Evolutionary conservation across 306 rosid species (phyloP).

Genomic region (Vicia faba): DNA sequence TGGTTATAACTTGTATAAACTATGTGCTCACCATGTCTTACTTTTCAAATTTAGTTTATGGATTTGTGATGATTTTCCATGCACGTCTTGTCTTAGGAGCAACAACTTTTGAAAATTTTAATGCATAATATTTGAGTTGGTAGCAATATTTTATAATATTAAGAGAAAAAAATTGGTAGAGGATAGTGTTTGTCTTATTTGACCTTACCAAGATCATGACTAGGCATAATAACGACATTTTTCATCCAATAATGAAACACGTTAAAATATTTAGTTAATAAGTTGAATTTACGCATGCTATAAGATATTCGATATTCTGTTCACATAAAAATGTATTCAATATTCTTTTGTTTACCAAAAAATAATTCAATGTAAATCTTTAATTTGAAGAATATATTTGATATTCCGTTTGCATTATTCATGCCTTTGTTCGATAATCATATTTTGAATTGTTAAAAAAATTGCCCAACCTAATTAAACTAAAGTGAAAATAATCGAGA

Average conservation of each 20-base stretch:
- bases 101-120: slow-evolving; percentile 19
- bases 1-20: neutral
- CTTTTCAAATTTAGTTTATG: slow-evolving; percentile 30
- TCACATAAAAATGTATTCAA: neutral
- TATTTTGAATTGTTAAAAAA: too few species aligned
- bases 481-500: too few species aligned
- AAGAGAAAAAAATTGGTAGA: neutral
- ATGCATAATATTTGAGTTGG: neutral
- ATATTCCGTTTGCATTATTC: neutral
- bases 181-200: slow-evolving; percentile 20
- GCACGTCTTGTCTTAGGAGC: slow-evolving; percentile 20
- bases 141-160: slow-evolving; percentile 7
- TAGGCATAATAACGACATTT: slow-evolving; percentile 22
- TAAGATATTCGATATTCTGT: neutral
- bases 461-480: too few species aligned
- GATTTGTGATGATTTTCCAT: slow-evolving; percentile 33
- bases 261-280: neutral
- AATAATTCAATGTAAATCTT: neutral
- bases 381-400: neutral
- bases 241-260: slow-evolving; percentile 30
- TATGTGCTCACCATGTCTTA: slow-evolving; percentile 41
- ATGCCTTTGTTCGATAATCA: neutral
- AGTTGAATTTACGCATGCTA: neutral
- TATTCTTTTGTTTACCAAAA: neutral
- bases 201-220: slow-evolving; percentile 31